phyloP scores from a whole-genome alignment of 2,329 filamentous ascomycete genomes.

The Dothistroma septosporum region DNA sequence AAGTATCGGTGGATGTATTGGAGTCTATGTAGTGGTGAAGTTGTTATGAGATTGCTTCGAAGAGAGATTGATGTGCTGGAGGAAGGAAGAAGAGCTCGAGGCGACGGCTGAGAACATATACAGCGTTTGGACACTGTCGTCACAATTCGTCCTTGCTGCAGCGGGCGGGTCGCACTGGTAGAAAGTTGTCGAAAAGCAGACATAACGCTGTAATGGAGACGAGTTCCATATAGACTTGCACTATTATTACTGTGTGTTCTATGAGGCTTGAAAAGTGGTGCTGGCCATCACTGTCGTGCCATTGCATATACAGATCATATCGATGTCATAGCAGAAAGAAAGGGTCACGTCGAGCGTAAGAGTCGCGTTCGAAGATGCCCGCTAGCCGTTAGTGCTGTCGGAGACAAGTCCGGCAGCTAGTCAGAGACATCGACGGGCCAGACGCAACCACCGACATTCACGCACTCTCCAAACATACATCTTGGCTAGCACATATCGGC shows the following conservation, averaged over 20 bases:
- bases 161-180: not conserved
- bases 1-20: conserved; percentile 11
- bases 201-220: not conserved
- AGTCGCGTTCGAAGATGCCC: not conserved
- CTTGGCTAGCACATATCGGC: not conserved
- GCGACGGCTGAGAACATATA: not conserved
- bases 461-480: not conserved
- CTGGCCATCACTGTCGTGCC: not conserved
- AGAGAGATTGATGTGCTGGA: not conserved
- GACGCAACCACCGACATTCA: not conserved
- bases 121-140: conserved; percentile 2
- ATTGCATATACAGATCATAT: not conserved
- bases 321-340: not conserved
- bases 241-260: not conserved
- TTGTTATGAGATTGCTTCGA: not conserved
- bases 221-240: not conserved
- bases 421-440: not conserved
- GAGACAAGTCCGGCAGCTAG: not conserved
- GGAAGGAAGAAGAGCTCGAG: not conserved
- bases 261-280: not conserved
- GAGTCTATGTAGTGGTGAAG: conserved; percentile 8
- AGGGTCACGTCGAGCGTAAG: not conserved
- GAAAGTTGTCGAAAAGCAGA: conserved; percentile 3
- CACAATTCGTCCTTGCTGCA: conserved; percentile 6
- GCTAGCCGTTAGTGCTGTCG: not conserved